phyloP scores from a whole-genome alignment of 1,139 yeast genomes.

The Sporopachydermia cereana region DNA sequence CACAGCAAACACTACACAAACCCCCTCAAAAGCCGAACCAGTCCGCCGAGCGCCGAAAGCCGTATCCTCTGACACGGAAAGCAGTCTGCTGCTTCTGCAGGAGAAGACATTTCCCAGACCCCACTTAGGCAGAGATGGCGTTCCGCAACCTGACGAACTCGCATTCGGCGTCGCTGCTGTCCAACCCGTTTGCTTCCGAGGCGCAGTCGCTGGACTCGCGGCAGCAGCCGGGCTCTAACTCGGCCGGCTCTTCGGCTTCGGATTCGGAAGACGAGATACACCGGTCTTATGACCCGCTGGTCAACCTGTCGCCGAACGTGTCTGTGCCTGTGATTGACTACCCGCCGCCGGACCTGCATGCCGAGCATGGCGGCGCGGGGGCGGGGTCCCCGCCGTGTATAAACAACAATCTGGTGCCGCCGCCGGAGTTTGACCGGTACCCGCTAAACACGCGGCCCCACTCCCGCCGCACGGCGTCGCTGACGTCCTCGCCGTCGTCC shows the following conservation, averaged over 20 bases:
- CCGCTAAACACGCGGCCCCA: neutral
- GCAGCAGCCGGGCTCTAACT: neutral
- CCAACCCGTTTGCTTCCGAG: conserved; percentile 4
- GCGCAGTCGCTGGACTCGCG: neutral
- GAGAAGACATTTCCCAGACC: too few relatives aligned
- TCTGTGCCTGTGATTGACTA: conserved; percentile 5
- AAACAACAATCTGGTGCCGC: neutral
- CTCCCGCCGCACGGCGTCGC: neutral
- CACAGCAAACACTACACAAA: too few relatives aligned
- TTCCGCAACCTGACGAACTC: conserved; percentile 3
- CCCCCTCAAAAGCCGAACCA: too few relatives aligned
- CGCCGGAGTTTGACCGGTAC: conserved; percentile 1
- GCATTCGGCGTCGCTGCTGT: neutral
- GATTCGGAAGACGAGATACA: neutral
- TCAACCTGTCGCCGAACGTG: conserved; percentile 1
- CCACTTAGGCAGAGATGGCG: conserved; percentile 2
- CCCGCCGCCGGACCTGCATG: neutral
- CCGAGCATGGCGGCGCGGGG: neutral
- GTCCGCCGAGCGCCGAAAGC: too few relatives aligned
- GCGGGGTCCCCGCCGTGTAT: neutral
- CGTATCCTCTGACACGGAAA: too few relatives aligned
- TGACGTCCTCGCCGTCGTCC: conserved; percentile 1
- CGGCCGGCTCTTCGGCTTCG: neutral
- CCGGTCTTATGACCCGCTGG: conserved; percentile 3
- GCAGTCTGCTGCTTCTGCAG: too few relatives aligned